Percentiles rank a stretch among this genome's conserved stretches.
phyloP scores from a whole-genome alignment of 306 rosid species.

The Castanospermum australe region DNA sequence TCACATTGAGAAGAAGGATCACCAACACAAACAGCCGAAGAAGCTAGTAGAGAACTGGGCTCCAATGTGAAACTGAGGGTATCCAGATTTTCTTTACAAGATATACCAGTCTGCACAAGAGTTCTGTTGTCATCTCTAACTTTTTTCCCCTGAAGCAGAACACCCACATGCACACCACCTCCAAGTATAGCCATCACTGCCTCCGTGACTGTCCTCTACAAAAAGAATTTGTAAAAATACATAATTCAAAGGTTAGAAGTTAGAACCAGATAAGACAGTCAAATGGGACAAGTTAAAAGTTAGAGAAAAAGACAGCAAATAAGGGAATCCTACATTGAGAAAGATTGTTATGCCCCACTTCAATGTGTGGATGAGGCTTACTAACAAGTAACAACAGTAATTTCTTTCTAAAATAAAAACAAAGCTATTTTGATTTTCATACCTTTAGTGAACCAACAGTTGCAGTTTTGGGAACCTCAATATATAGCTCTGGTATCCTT shows the following conservation, averaged over 20 bases:
- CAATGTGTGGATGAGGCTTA: neutral
- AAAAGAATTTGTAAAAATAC: slow-evolving; percentile 6
- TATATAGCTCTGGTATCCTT: slow-evolving; percentile 82
- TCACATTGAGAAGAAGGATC: slow-evolving; percentile 60
- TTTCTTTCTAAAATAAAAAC: neutral
- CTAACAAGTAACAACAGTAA: neutral
- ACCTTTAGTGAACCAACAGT: slow-evolving; percentile 89
- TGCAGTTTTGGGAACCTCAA: slow-evolving; percentile 86
- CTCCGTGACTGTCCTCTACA: slow-evolving; percentile 79
- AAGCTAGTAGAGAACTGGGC: slow-evolving; percentile 54
- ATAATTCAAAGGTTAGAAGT: neutral
- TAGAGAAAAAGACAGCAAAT: neutral
- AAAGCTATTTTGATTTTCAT: neutral
- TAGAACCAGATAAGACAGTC: slow-evolving; percentile 1
- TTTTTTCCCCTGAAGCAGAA: slow-evolving; percentile 71
- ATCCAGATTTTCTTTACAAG: slow-evolving; percentile 74
- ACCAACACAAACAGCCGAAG: slow-evolving; percentile 42
- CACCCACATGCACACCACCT: slow-evolving; percentile 69
- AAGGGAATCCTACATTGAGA: neutral
- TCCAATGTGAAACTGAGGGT: slow-evolving; percentile 78
- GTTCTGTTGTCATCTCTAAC: slow-evolving; percentile 80
- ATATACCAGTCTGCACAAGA: slow-evolving; percentile 77
- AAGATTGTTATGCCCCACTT: neutral
- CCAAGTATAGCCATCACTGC: slow-evolving; percentile 73
- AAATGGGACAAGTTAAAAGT: neutral